phyloP scores from a whole-genome alignment of 2,329 filamentous ascomycete genomes.

The Moelleriella libera region DNA sequence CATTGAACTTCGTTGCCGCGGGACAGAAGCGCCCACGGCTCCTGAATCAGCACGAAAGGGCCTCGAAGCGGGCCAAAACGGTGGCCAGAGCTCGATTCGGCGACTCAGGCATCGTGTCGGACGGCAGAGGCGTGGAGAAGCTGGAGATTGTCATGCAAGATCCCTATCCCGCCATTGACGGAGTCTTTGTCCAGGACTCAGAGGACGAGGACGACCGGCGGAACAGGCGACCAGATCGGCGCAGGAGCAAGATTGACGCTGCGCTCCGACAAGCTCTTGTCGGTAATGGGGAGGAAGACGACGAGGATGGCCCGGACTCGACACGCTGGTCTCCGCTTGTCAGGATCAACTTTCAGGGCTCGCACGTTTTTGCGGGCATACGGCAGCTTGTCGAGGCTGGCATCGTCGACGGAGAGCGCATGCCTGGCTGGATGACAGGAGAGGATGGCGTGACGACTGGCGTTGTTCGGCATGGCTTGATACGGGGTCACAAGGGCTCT shows the following conservation, averaged over 20 bases:
- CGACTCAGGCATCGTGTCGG: conserved; percentile 35
- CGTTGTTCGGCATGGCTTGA: conserved; percentile 51
- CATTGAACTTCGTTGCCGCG: conserved; percentile 1
- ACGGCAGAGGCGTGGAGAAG: conserved; percentile 47
- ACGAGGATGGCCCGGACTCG: conserved; percentile 12
- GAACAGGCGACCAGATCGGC: conserved; percentile 8
- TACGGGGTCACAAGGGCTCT: conserved; percentile 43
- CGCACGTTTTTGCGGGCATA: conserved; percentile 70
- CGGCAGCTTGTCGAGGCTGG: conserved; percentile 65
- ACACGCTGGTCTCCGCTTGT: conserved; percentile 24
- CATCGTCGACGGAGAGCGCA: conserved; percentile 58
- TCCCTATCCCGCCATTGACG: conserved; percentile 26
- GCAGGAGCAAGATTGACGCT: conserved; percentile 21
- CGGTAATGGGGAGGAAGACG: conserved; percentile 9
- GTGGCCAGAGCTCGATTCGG: conserved; percentile 61
- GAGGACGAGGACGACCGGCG: conserved; percentile 10
- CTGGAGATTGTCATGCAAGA: conserved; percentile 47
- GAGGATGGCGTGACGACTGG: conserved; percentile 70
- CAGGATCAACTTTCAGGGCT: conserved; percentile 56
- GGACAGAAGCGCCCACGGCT: conserved; percentile 14
- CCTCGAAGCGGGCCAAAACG: conserved; percentile 43
- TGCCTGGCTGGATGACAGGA: conserved; percentile 87
- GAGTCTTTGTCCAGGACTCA: conserved; percentile 8
- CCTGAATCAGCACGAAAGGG: conserved; percentile 14
- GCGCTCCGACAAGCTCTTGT: conserved; percentile 15